Conservation (phyloP, 148 eudicot genomes). For the Rhododendron henanense region DNA sequence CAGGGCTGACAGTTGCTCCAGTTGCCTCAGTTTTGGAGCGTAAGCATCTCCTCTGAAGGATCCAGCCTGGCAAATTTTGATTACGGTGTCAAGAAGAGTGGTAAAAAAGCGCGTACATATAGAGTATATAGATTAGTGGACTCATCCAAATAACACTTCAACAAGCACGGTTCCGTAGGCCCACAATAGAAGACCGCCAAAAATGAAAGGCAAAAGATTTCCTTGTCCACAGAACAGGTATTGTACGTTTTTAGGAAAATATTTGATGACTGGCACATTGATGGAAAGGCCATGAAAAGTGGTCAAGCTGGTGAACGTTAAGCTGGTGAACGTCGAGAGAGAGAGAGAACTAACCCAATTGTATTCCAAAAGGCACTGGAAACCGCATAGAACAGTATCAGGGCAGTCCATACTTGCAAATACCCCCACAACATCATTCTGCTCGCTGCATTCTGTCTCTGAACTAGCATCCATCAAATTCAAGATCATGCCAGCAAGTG, state of each 20-base stretch:
- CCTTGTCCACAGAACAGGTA: neutral
- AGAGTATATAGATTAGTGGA: neutral
- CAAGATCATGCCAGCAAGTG: slow-evolving; percentile 81
- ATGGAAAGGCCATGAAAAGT: neutral
- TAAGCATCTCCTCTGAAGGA: slow-evolving; percentile 57
- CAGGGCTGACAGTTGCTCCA: slow-evolving; percentile 62
- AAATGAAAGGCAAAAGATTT: neutral
- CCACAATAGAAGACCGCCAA: neutral
- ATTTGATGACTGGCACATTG: neutral
- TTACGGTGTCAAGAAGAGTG: neutral
- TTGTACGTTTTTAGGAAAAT: neutral
- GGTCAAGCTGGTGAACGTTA: neutral
- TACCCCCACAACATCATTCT: slow-evolving; percentile 66
- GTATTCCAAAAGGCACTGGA: slow-evolving; percentile 63
- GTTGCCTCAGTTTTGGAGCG: slow-evolving; percentile 46
- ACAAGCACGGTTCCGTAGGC: neutral
- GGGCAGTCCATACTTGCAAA: slow-evolving; percentile 91
- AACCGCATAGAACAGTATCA: slow-evolving; percentile 67
- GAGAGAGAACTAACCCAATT: slow-evolving; percentile 59
- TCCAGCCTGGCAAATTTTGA: slow-evolving; percentile 46
- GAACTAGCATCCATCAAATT: slow-evolving; percentile 70
- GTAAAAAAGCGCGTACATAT: no score
- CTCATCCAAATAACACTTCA: slow-evolving; percentile 4
- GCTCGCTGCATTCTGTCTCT: slow-evolving; percentile 32
- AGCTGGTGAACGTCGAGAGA: neutral